Evolutionary conservation across 352 stramenopile species (phyloP).

Genomic region (Phytophthora constricta): DNA sequence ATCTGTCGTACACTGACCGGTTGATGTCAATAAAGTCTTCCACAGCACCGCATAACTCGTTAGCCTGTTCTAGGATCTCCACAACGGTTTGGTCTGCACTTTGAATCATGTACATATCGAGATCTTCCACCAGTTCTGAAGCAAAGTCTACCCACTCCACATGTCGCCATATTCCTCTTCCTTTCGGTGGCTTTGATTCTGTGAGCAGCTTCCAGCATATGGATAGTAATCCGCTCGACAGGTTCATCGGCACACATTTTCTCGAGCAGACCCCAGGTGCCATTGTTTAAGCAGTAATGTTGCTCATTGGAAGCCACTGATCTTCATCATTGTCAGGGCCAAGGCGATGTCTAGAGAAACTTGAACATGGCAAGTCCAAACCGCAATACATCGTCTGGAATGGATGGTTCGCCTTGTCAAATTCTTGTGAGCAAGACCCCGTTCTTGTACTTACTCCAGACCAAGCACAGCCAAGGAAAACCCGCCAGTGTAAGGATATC

Average conservation of each 20-base stretch:
- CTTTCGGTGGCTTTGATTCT: background rate
- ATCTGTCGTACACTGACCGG: background rate
- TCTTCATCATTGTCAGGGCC: slow-evolving; percentile 4
- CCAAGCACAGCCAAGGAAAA: background rate
- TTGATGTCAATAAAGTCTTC: slow-evolving; percentile 10
- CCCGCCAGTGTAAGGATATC: background rate
- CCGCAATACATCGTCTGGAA: slow-evolving; percentile 1
- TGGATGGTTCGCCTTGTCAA: background rate
- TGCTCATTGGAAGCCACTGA: slow-evolving; percentile 5
- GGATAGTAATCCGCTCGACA: slow-evolving; percentile 7
- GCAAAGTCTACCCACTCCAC: background rate
- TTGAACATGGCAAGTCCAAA: no score
- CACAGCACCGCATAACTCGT: slow-evolving; percentile 4
- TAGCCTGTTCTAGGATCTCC: background rate
- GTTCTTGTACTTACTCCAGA: background rate
- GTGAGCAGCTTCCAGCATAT: slow-evolving; percentile 13
- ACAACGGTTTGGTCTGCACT: background rate
- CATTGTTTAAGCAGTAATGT: slow-evolving; percentile 10
- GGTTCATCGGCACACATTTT: slow-evolving; percentile 16
- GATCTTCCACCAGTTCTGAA: slow-evolving; percentile 5
- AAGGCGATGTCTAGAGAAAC: no score
- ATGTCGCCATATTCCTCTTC: background rate
- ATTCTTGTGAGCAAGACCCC: background rate
- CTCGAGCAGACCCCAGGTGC: slow-evolving; percentile 16
- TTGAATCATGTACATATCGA: slow-evolving; percentile 17